Conservation (phyloP, 345 rosid genomes). For the Eutrema yunnanense region DNA sequence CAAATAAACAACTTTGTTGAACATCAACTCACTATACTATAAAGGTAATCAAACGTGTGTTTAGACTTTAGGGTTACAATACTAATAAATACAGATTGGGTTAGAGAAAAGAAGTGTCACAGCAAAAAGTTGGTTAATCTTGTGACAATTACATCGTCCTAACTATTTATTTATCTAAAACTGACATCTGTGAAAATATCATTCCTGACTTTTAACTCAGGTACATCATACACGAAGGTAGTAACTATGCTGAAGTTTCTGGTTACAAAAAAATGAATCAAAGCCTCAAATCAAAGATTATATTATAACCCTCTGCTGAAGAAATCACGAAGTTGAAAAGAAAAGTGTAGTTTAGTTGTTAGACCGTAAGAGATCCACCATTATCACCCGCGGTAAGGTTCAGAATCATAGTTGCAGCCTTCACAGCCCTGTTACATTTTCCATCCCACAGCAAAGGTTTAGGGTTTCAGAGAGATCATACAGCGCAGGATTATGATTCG, state of each 20-base stretch:
- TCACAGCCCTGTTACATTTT: conserved; percentile 54
- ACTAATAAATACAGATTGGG: too few species aligned
- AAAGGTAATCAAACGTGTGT: too few species aligned
- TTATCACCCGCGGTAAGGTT: conserved; percentile 86
- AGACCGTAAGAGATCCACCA: conserved; percentile 87
- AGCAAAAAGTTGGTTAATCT: not conserved
- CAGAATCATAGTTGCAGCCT: conserved; percentile 82
- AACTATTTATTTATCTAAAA: not conserved
- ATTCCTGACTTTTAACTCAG: not conserved
- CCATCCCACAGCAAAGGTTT: not conserved
- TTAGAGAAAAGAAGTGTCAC: not conserved
- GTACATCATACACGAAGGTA: not conserved
- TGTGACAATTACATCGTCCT: not conserved
- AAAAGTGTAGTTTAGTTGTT: conserved; percentile 4
- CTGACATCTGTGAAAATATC: not conserved
- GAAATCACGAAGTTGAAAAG: not conserved
- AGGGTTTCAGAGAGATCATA: not conserved
- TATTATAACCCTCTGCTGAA: not conserved
- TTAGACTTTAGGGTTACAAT: too few species aligned
- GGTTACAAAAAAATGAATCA: conserved; percentile 3
- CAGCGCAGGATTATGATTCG: not conserved
- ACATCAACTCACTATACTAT: not conserved
- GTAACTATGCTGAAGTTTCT: not conserved
- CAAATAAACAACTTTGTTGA: not conserved
- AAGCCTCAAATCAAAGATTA: not conserved